These are phyloP conservation scores for Papiliotrema laurentii DNA, from an alignment of 1,284 basidiomycete genomes.

Conservation along the genomic window DNA sequence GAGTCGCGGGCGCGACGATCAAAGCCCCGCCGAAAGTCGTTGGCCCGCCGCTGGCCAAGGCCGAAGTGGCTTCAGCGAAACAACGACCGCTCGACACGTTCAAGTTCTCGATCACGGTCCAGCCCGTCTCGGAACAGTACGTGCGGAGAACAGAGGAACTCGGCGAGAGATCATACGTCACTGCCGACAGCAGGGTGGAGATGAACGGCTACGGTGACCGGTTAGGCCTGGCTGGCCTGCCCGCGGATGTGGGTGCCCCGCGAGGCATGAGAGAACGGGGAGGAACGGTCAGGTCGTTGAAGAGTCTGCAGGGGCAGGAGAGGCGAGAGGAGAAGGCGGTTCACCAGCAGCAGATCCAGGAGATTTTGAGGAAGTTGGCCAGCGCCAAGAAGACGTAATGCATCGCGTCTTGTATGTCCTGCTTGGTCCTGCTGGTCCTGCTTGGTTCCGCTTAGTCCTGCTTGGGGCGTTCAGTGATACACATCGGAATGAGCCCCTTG, in stretches of 20 bases:
- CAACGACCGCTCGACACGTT: slow-evolving; percentile 33
- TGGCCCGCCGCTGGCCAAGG: slow-evolving; percentile 9
- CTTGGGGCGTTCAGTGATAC: too few relatives aligned
- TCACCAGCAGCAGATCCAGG: background rate
- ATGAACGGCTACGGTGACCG: background rate
- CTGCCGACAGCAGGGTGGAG: background rate
- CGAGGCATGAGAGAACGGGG: background rate
- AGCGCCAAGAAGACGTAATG: background rate
- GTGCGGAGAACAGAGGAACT: background rate
- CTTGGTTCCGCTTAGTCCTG: too few relatives aligned
- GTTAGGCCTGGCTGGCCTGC: background rate
- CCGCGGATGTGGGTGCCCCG: background rate
- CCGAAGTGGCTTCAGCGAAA: slow-evolving; percentile 10
- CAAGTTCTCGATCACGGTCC: slow-evolving; percentile 33
- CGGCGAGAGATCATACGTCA: background rate
- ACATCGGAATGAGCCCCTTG: too few relatives aligned
- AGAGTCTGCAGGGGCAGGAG: background rate
- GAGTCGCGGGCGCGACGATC: slow-evolving; percentile 25
- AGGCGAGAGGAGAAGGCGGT: background rate
- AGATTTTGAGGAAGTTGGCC: background rate
- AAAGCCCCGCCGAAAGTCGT: slow-evolving; percentile 30
- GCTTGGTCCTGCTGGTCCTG: too few relatives aligned
- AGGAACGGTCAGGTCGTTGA: background rate
- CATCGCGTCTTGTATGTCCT: too few relatives aligned
- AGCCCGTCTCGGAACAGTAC: background rate